Conservation (phyloP, 345 rosid species). For the Lenwebbia sp. region DNA sequence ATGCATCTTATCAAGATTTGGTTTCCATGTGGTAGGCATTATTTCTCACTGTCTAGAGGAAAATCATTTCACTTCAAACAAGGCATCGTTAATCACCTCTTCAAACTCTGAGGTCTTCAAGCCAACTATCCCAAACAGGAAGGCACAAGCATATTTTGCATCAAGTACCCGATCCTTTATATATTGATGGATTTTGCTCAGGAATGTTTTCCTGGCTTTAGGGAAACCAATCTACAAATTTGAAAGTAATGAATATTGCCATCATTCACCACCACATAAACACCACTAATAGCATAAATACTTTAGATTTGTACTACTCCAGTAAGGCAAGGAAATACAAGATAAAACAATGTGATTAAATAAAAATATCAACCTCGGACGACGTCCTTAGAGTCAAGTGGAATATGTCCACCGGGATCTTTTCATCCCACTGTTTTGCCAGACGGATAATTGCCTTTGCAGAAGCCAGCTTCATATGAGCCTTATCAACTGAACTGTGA, state of each 20-base stretch:
- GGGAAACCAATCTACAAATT: conserved; percentile 60
- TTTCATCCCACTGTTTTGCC: conserved; percentile 83
- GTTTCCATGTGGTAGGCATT: neutral
- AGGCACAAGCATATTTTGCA: conserved; percentile 81
- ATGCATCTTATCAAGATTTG: neutral
- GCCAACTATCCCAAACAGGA: conserved; percentile 42
- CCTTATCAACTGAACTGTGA: conserved; percentile 76
- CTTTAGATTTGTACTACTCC: neutral
- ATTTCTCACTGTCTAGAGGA: neutral
- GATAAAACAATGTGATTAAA: neutral
- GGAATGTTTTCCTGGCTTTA: conserved; percentile 62
- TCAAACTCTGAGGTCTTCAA: conserved; percentile 40
- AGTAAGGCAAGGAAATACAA: neutral
- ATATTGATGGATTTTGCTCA: conserved; percentile 84
- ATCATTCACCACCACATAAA: neutral
- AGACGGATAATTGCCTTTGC: conserved; percentile 93
- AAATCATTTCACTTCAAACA: conserved; percentile 2
- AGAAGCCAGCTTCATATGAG: conserved; percentile 87
- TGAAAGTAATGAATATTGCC: neutral
- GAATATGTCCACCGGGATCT: conserved; percentile 70
- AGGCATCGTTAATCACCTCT: conserved; percentile 41
- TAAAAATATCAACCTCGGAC: conserved; percentile 43
- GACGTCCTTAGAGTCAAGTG: conserved; percentile 60
- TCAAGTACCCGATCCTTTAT: conserved; percentile 80
- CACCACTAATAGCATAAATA: neutral